A percentile compares a stretch with the other conserved stretches of the same genome.
Conservation (phyloP, 2,329 filamentous ascomycete species). For the Cladophialophora yegresii region DNA sequence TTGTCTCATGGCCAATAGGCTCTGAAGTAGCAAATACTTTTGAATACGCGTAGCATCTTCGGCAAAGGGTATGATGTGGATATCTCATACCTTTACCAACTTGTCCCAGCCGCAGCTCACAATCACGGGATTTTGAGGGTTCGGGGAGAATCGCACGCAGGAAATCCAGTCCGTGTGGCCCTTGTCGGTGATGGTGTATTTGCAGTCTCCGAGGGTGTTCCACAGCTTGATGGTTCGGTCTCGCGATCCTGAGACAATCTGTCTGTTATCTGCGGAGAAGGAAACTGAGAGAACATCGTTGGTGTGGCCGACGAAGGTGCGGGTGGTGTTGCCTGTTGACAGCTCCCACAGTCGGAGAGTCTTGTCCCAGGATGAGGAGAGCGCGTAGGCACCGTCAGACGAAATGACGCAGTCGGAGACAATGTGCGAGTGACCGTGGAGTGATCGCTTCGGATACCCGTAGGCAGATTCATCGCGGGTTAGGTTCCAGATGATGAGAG, state of each 20-base stretch:
- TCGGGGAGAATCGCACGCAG: conserved; percentile 98
- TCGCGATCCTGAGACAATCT: conserved; percentile 98
- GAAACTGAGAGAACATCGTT: conserved; percentile 99
- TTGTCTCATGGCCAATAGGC: conserved; percentile 95
- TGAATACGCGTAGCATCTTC: conserved; percentile 79
- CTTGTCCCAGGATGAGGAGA: conserved; percentile 99
- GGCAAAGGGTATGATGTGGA: conserved; percentile 41
- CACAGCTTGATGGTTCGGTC: conserved; percentile 99
- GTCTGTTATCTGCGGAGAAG: conserved; percentile 99
- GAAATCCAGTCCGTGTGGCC: conserved; percentile 99
- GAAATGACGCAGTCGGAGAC: conserved; percentile 99
- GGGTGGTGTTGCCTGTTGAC: conserved; percentile 92
- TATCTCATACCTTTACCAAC: conserved; percentile 90
- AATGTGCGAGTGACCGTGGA: conserved; percentile 99
- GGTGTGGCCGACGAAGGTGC: conserved; percentile 98
- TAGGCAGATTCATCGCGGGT: conserved; percentile 98
- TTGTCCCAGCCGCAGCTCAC: conserved; percentile 99
- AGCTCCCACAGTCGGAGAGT: conserved; percentile 99
- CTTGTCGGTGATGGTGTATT: conserved; percentile 99
- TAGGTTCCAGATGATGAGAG: conserved; percentile 99
- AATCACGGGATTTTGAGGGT: conserved; percentile 99
- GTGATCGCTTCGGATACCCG: conserved; percentile 98
- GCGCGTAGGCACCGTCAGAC: conserved; percentile 97
- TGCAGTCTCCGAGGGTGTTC: conserved; percentile 99
- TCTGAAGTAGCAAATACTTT: conserved; percentile 99